A percentile compares a stretch with the other conserved stretches of the same genome.
Evolutionary conservation across 2,329 filamentous ascomycete genomes (phyloP).

Genomic region (Aspergillus eucalypticola): DNA sequence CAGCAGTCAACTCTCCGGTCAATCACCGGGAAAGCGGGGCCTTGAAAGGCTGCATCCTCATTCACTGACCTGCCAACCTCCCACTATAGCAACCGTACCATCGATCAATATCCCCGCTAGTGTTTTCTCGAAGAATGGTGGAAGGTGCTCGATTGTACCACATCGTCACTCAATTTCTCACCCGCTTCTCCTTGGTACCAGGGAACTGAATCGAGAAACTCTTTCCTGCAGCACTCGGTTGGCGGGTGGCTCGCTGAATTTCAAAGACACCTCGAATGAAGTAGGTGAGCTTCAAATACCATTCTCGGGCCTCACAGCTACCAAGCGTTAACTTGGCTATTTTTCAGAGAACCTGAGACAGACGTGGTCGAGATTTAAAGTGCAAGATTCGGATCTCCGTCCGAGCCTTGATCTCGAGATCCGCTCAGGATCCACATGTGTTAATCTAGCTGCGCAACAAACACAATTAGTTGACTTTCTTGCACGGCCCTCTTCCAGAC

Average conservation of each 20-base stretch:
- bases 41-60: neutral
- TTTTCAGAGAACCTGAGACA: constrained; percentile 1
- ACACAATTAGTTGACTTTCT: no score
- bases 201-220: neutral
- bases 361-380: neutral
- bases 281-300: neutral
- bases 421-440: neutral
- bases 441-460: neutral
- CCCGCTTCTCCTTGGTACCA: neutral
- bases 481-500: neutral
- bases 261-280: neutral
- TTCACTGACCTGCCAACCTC: neutral
- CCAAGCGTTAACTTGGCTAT: neutral
- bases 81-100: neutral
- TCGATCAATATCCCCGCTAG: neutral
- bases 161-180: neutral
- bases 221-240: neutral
- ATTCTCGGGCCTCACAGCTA: neutral
- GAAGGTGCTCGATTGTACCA: neutral
- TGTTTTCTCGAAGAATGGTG: neutral
- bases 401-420: neutral
- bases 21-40: neutral
- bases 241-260: neutral
- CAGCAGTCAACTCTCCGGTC: neutral
- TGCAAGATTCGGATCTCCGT: neutral